These are phyloP conservation scores for Amanita muscaria DNA, from an alignment of 768 basidiomycete species.

Conservation along the genomic window DNA sequence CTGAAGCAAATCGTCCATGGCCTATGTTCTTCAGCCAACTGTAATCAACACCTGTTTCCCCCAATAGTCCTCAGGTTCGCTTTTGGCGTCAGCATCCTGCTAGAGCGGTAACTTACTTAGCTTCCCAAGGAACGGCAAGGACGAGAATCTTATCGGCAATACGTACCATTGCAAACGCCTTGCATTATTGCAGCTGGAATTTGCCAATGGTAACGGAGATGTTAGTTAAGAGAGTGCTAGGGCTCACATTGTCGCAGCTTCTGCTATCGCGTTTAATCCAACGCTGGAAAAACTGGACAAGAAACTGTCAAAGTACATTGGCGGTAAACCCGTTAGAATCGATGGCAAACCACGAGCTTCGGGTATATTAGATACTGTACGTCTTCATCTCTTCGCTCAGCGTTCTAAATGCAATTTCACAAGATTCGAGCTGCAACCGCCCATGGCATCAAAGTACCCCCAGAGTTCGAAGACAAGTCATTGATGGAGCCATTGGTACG, in stretches of 20 bases:
- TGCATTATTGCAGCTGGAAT: constrained; percentile 50
- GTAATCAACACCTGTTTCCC: constrained; percentile 35
- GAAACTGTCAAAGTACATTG: constrained; percentile 59
- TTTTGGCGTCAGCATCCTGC: background rate
- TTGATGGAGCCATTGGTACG: constrained; percentile 52
- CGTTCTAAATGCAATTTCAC: constrained; percentile 8
- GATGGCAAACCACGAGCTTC: constrained; percentile 71
- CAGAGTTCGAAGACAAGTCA: constrained; percentile 59
- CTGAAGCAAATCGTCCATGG: constrained; percentile 69
- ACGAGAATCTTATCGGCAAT: constrained; percentile 68
- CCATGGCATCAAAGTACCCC: constrained; percentile 62
- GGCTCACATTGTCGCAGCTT: constrained; percentile 46
- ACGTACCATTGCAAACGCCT: constrained; percentile 59
- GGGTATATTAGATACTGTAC: constrained; percentile 66
- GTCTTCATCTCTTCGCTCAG: constrained; percentile 1
- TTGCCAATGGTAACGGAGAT: constrained; percentile 46
- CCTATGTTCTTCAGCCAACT: constrained; percentile 52
- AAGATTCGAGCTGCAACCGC: constrained; percentile 63
- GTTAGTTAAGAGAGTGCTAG: background rate
- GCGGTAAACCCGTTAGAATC: constrained; percentile 60
- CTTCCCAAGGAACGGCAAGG: constrained; percentile 46
- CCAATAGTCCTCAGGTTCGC: constrained; percentile 46
- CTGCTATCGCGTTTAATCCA: constrained; percentile 54
- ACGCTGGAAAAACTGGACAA: constrained; percentile 52
- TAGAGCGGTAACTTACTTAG: background rate